phyloP scores from a whole-genome alignment of 257 asterid species.

The Capsicum pubescens region DNA sequence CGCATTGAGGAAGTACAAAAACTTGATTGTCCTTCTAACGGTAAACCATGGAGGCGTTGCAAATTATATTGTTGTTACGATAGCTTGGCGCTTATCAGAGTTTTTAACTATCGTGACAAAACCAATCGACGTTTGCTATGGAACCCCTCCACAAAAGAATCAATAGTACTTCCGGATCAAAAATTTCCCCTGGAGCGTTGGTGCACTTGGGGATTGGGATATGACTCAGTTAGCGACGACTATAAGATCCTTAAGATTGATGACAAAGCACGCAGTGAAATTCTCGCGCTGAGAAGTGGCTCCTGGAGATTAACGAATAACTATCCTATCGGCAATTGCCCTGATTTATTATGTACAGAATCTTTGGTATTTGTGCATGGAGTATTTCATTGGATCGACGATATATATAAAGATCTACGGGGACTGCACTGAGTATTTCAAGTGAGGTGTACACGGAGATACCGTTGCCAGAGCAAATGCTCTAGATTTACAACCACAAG shows the following conservation, averaged over 20 bases:
- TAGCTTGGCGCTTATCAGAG: neutral
- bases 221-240: neutral
- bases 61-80: neutral
- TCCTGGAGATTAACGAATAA: neutral
- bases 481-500: too few relatives aligned
- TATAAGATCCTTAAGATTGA: constrained; percentile 19
- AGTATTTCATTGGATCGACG: neutral
- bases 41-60: neutral
- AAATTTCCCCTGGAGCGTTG: neutral
- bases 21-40: neutral
- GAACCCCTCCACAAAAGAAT: constrained; percentile 15
- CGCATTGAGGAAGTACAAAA: neutral
- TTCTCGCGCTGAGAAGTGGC: neutral
- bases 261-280: neutral
- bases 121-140: neutral
- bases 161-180: neutral
- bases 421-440: neutral
- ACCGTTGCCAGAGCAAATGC: neutral
- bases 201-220: neutral
- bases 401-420: neutral
- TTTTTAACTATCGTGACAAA: neutral
- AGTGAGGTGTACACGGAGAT: neutral
- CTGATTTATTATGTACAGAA: neutral
- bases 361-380: neutral
- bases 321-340: neutral